Evolutionary conservation across 768 basidiomycete genomes (phyloP).

Genomic region (Thelephora ganbajun): DNA sequence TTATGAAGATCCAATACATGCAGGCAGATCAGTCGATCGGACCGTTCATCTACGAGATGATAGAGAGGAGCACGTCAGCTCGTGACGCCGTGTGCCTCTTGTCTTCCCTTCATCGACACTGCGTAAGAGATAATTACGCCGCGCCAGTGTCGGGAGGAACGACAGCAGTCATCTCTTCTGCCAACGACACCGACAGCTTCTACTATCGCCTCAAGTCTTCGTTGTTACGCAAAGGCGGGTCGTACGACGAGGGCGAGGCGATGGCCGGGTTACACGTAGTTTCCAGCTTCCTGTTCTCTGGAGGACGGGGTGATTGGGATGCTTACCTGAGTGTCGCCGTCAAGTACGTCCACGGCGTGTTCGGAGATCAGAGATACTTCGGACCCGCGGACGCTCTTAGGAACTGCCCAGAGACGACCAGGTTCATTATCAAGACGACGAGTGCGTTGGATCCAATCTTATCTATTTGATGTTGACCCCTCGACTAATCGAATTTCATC

Average conservation of each 20-base stretch:
- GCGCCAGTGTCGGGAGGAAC: slow-evolving; percentile 1
- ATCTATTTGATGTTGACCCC: background rate
- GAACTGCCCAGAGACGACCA: slow-evolving; percentile 33
- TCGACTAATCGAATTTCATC: background rate
- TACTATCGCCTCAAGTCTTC: slow-evolving; percentile 12
- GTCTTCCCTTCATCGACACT: slow-evolving; percentile 39
- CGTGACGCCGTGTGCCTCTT: slow-evolving; percentile 49
- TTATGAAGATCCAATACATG: slow-evolving; percentile 57
- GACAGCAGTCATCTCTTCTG: slow-evolving; percentile 4
- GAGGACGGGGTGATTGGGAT: slow-evolving; percentile 59
- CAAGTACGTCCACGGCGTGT: slow-evolving; percentile 34
- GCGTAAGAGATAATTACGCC: slow-evolving; percentile 10
- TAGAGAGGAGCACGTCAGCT: slow-evolving; percentile 30
- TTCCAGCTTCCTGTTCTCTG: slow-evolving; percentile 65
- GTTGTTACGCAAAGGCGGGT: slow-evolving; percentile 6
- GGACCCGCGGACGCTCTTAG: slow-evolving; percentile 32
- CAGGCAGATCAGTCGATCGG: slow-evolving; percentile 39
- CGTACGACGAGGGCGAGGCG: slow-evolving; percentile 49
- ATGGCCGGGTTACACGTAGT: slow-evolving; percentile 68
- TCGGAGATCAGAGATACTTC: slow-evolving; percentile 23
- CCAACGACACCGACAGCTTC: slow-evolving; percentile 7
- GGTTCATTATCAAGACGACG: slow-evolving; percentile 69
- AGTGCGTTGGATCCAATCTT: slow-evolving; percentile 8
- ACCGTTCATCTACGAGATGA: slow-evolving; percentile 34
- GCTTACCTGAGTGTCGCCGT: slow-evolving; percentile 51